A percentile compares a stretch with the other conserved stretches of the same genome.
phyloP scores from a whole-genome alignment of 2,329 filamentous ascomycete species.

The Purpureocillium lavendulum region DNA sequence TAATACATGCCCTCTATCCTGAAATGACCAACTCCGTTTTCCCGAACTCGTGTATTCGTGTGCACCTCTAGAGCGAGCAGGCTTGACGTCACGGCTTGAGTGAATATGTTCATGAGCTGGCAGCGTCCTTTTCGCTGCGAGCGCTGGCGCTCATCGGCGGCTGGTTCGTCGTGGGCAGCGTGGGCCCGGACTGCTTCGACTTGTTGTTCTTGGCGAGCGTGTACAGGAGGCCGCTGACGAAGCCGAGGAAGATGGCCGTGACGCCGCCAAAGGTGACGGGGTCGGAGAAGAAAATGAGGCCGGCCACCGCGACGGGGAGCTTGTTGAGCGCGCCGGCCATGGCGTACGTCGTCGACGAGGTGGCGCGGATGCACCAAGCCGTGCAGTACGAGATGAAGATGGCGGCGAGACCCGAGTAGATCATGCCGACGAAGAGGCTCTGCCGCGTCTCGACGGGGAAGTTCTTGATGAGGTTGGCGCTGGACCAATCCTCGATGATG shows the following conservation, averaged over 20 bases:
- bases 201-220: slow-evolving; percentile 36
- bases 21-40: slow-evolving; percentile 1
- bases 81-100: not conserved
- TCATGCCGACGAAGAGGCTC: slow-evolving; percentile 75
- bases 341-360: slow-evolving; percentile 94
- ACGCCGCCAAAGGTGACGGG: slow-evolving; percentile 89
- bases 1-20: not conserved
- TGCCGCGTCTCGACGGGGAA: slow-evolving; percentile 80
- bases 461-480: slow-evolving; percentile 73
- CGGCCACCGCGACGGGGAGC: slow-evolving; percentile 86
- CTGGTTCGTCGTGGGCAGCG: slow-evolving; percentile 54
- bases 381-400: slow-evolving; percentile 99
- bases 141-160: slow-evolving; percentile 75
- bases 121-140: slow-evolving; percentile 75
- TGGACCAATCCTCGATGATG: slow-evolving; percentile 85
- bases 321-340: slow-evolving; percentile 99
- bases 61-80: not conserved
- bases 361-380: slow-evolving; percentile 96
- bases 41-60: not conserved
- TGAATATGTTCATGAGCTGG: slow-evolving; percentile 35
- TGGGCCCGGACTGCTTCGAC: slow-evolving; percentile 63
- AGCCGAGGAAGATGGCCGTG: slow-evolving; percentile 83
- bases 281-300: slow-evolving; percentile 90
- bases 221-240: slow-evolving; percentile 87
- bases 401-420: slow-evolving; percentile 85